These are phyloP conservation scores for Petunia secreta DNA, from an alignment of 257 asterid genomes.

Conservation along the genomic window DNA sequence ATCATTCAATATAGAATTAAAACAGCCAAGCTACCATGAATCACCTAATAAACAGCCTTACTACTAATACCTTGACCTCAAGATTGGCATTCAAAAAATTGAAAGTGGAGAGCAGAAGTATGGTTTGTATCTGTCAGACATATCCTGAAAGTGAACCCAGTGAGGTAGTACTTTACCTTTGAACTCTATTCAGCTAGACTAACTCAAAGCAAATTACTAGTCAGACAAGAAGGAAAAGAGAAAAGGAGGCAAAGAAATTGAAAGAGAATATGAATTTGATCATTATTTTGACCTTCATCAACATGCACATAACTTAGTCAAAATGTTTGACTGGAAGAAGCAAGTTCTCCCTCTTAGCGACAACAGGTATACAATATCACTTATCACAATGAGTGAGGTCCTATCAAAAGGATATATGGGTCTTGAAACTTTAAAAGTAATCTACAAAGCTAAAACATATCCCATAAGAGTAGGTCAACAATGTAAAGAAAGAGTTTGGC, in stretches of 20 bases:
- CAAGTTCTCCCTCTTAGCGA: slow-evolving; percentile 9
- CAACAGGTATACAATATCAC: neutral
- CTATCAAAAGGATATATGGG: neutral
- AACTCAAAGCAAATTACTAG: neutral
- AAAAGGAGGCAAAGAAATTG: neutral
- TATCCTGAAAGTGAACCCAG: neutral
- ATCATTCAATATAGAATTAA: no score
- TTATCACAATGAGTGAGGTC: neutral
- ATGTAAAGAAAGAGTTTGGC: neutral
- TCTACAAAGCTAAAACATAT: neutral
- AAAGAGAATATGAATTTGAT: neutral
- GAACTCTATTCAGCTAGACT: neutral
- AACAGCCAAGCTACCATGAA: no score
- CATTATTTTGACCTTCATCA: neutral
- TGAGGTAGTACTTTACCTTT: neutral
- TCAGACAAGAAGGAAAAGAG: neutral
- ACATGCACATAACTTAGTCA: neutral
- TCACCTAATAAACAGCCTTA: no score
- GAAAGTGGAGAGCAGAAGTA: neutral
- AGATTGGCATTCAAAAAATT: no score
- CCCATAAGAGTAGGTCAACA: neutral
- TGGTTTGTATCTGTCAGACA: slow-evolving; percentile 10
- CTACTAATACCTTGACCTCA: no score
- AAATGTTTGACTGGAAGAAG: neutral
- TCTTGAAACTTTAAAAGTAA: slow-evolving; percentile 6